These are phyloP conservation scores for Epichloe sylvatica DNA, from an alignment of 2,329 filamentous ascomycete species.

Conservation along the genomic window DNA sequence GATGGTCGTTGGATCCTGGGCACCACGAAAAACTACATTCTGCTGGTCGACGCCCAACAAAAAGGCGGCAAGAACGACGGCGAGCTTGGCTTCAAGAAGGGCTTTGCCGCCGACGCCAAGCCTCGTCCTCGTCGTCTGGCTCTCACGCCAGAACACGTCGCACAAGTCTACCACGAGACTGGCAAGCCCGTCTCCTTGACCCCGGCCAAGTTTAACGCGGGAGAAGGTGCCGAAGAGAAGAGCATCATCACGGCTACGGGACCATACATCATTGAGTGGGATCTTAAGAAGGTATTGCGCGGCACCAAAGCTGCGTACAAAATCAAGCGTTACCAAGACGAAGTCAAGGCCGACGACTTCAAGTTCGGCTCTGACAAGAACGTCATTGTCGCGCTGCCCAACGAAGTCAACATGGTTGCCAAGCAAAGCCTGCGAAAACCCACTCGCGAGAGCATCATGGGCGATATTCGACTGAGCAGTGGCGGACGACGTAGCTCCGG, in stretches of 20 bases:
- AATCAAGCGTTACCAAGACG: slow-evolving; percentile 91
- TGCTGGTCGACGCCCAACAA: slow-evolving; percentile 84
- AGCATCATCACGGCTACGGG: slow-evolving; percentile 95
- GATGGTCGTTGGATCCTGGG: slow-evolving; percentile 92
- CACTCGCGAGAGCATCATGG: slow-evolving; percentile 83
- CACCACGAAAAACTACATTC: slow-evolving; percentile 85
- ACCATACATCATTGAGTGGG: slow-evolving; percentile 95
- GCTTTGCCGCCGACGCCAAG: slow-evolving; percentile 85
- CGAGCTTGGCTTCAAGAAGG: slow-evolving; percentile 92
- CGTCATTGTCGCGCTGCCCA: slow-evolving; percentile 89
- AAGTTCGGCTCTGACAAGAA: slow-evolving; percentile 95
- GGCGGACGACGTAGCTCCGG: slow-evolving; percentile 35
- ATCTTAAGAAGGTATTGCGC: slow-evolving; percentile 71
- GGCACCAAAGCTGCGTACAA: slow-evolving; percentile 79
- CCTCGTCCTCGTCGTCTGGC: slow-evolving; percentile 83
- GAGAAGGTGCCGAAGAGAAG: slow-evolving; percentile 66
- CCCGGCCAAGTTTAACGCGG: slow-evolving; percentile 84
- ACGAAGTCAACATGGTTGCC: slow-evolving; percentile 96
- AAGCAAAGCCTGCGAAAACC: slow-evolving; percentile 74
- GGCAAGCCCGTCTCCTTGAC: slow-evolving; percentile 78
- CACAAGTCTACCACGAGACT: slow-evolving; percentile 95
- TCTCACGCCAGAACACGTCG: slow-evolving; percentile 80
- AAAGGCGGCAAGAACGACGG: slow-evolving; percentile 87
- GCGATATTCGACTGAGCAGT: slow-evolving; percentile 34
- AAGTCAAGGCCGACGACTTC: slow-evolving; percentile 97